Evolutionary conservation across 345 rosid genomes (phyloP), one percentile per base, ranked within the genome.

Genomic region (Populus simonii): DNA sequence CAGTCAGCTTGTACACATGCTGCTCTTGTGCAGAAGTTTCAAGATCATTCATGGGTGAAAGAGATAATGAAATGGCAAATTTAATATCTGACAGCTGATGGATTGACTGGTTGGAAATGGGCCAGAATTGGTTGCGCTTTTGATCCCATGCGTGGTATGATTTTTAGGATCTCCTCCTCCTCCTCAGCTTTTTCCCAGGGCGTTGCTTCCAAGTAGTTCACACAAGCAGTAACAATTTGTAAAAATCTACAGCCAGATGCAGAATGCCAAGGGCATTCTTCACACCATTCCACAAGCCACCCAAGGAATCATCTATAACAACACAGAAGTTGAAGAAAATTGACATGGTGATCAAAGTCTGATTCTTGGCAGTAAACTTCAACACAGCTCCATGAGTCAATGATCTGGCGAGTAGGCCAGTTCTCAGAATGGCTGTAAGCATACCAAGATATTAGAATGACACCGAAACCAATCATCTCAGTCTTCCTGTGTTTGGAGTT

Each of bases 161-260:
- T 88, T 84, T 81, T 80, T 53, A 95, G 73, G 80, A 92, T 95
- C 79, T 91, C 97, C 63, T 93, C 98, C 63, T 92, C 98, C 84
- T 95, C 98, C 84, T 93, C 98, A 8, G 86, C 84, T 82, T 93
- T 94, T 83, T 93, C 97, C 99, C 99, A 95, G 7, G 98, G 96
- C 74, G 92, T 92, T 71, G 99, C 97, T 89, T 92, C 97, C 87
- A 95, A 78, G 86, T 93, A 95, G 75, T 85, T 88, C 36, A 88
- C 92, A 81, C 97, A 93, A 80, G 91, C 92, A 71, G 89, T 61
- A 69, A 91, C 75, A 62, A 92, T 84, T 43, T 86, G 81, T 78
- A 88, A 36, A 92, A 92, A 80, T 88, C 84, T 76, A 85, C 85
- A 59, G 98, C 93, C 9, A 90, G 94, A 68, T 61, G 88, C 74